Evolutionary conservation across 331 rosid genomes (phyloP).

Genomic region (Malus hybrid): DNA sequence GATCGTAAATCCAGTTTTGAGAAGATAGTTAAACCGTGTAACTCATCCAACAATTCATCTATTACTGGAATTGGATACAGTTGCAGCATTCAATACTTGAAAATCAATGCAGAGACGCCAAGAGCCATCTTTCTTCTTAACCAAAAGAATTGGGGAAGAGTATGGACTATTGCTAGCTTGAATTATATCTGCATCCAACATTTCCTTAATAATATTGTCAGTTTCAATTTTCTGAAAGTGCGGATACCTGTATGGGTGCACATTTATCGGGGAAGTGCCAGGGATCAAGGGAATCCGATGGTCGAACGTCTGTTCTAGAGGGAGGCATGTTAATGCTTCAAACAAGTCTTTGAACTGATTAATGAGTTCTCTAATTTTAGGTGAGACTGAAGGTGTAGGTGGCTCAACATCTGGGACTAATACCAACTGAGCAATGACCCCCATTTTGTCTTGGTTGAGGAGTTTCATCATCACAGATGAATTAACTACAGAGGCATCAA

Average conservation of each 20-base stretch:
- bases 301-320: rapidly evolving
- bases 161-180: not conserved
- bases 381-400: too few species aligned
- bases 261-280: not conserved
- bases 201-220: not conserved
- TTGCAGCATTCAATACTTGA: not conserved
- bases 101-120: not conserved
- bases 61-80: not conserved
- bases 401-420: too few species aligned
- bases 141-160: not conserved
- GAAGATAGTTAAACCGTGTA: not conserved
- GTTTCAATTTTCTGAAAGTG: not conserved
- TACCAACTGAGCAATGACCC: too few species aligned
- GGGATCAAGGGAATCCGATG: not conserved
- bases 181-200: not conserved
- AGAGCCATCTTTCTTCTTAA: not conserved
- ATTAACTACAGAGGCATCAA: too few species aligned
- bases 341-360: not conserved
- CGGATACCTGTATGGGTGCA: not conserved
- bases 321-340: not conserved
- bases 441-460: too few species aligned
- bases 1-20: not conserved
- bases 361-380: too few species aligned
- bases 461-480: too few species aligned
- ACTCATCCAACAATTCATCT: not conserved